Percentiles rank a stretch among this genome's conserved stretches.
Conservation (phyloP, 306 rosid genomes). For the Vachellia pachyceras region DNA sequence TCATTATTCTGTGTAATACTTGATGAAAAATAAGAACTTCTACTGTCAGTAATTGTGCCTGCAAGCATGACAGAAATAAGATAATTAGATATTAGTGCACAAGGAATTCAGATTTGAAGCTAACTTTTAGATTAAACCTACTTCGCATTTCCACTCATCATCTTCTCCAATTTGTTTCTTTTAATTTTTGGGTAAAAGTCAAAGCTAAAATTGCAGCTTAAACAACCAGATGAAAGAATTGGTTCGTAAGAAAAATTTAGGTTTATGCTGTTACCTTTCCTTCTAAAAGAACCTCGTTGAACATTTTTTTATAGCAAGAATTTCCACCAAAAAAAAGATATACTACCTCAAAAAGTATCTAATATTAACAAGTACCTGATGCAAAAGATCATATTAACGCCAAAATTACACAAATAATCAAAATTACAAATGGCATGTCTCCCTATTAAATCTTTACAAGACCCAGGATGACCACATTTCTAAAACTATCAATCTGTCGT, state of each 20-base stretch:
- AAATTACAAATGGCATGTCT: neutral
- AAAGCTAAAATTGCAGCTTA: slow-evolving; percentile 21
- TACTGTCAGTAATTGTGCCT: slow-evolving; percentile 51
- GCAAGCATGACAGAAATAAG: slow-evolving; percentile 48
- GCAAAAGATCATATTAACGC: slow-evolving; percentile 15
- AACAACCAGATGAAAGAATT: slow-evolving; percentile 25
- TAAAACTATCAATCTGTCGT: neutral
- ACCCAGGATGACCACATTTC: neutral
- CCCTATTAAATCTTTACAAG: neutral
- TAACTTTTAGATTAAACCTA: slow-evolving; percentile 19
- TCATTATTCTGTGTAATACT: slow-evolving; percentile 48
- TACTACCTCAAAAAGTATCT: neutral
- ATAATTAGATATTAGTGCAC: no score
- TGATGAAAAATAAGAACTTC: slow-evolving; percentile 49
- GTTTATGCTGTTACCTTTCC: neutral
- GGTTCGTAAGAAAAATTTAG: neutral
- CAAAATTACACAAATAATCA: slow-evolving; percentile 1
- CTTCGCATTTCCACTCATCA: neutral
- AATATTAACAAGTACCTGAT: neutral
- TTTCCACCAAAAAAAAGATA: neutral
- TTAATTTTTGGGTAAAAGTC: slow-evolving; percentile 22
- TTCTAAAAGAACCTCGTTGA: neutral
- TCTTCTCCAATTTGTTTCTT: neutral
- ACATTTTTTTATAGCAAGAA: neutral
- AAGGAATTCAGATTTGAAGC: slow-evolving; percentile 28